Base-by-base conservation (phyloP, 768 basidiomycete species). In the Tricholoma saponaceum region DNA sequence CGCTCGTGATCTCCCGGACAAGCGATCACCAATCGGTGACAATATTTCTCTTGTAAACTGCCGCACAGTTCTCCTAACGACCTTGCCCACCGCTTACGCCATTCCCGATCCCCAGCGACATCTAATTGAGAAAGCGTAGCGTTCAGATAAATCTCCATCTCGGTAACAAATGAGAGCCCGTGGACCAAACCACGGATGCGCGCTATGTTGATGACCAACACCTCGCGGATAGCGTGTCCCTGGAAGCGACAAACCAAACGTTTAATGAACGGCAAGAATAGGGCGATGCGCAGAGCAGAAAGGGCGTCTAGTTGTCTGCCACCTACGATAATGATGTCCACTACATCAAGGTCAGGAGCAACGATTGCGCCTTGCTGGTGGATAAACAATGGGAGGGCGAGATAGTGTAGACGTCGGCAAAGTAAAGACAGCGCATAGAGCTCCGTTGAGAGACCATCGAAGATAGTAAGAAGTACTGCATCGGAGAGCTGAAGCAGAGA, bases 391-490 rank as follows among this genome's bases (percentile, higher is more conserved):
- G 44, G 32, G 10, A 52, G 56, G 12, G 56, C 37, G 37, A 47
- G 16, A 16, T 57, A 14, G 20, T 57, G 49, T 14, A 57, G 32
- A n/a, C 56, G 49, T 28, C 56, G 56, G 13, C 47, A 57, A 9
- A 57, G 25, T 30, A 28, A 35, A 22, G 35, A 32, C 26, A 52
- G 14, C 5, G 26, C 10, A 20, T 57, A 57, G 8, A 57, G 50
- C 13, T 41, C 50, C 8, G 18, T 22, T 14, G 44, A 23, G 12
- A 46, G 44, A 14, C 22, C 13, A 4, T 44, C 3, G 14, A 44
- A 23, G 14, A 22, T 46, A 13, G 12, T 5, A 46, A 23, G 44
- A 5, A 46, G 44, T 46, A 46, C 13, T 22, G 6, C 8, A 25
- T 46, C 44, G 14, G 22, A 23, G 22, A 44, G 43, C 13, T 5